phyloP scores from a whole-genome alignment of 139 green algal species.

The Chlorella sp. region DNA sequence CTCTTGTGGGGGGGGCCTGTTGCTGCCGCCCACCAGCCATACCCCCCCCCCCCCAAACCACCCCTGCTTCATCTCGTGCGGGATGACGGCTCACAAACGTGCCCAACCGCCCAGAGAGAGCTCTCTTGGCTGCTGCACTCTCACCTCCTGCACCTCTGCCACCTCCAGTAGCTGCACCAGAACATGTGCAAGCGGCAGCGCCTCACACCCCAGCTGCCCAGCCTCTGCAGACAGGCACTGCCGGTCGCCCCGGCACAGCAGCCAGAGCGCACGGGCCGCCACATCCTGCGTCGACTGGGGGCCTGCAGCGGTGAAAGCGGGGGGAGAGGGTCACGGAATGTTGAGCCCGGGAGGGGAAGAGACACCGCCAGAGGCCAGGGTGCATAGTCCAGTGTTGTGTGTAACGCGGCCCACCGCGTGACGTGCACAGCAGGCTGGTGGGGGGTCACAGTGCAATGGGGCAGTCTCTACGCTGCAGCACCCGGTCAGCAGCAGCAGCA shows the following conservation, averaged over 20 bases:
- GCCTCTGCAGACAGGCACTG: background rate
- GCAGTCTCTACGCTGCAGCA: too few relatives aligned
- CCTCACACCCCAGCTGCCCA: background rate
- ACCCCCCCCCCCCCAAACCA: background rate
- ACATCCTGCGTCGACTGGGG: constrained; percentile 6
- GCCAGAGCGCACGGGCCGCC: constrained; percentile 18
- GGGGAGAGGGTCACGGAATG: too few relatives aligned
- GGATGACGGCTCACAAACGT: too few relatives aligned
- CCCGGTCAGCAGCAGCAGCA: too few relatives aligned
- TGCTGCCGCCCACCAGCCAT: too few relatives aligned
- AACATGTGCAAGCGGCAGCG: background rate
- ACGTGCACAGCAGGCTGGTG: too few relatives aligned
- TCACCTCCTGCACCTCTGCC: constrained; percentile 31
- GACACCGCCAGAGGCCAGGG: too few relatives aligned
- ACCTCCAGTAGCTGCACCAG: background rate
- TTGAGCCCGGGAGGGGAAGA: background rate
- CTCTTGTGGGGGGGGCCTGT: too few relatives aligned
- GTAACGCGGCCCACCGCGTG: too few relatives aligned
- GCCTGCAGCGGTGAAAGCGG: background rate
- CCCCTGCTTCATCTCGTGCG: too few relatives aligned
- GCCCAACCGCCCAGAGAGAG: background rate
- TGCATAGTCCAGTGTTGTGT: too few relatives aligned
- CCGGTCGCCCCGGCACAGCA: constrained; percentile 10
- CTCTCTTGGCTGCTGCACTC: too few relatives aligned
- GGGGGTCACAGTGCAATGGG: background rate